Base-by-base conservation (phyloP, 73 alveolate genomes). In the Strombidium stylifer region DNA sequence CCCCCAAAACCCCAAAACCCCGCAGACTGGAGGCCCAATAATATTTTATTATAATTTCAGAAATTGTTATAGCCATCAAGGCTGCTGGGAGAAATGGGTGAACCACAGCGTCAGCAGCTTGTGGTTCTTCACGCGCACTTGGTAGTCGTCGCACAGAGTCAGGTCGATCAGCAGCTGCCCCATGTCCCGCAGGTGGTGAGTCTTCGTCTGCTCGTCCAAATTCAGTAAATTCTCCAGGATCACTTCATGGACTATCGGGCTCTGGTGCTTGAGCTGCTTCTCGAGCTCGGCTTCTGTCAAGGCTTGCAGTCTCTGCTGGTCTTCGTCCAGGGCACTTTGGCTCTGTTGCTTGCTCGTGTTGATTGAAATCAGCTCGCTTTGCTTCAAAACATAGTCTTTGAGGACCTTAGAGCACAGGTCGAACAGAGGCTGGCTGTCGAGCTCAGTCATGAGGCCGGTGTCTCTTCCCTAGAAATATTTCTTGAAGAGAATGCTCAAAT, bases 231-330 rank as follows among this genome's bases (percentile, higher is more conserved):
- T 66, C 0, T 76, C 70, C 4, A 73, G 53, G 48, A 73, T 73
- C 14, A 45, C 59, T n/a, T 36, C 30, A 4, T 76, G 45, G 36
- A 73, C 77, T 0, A 73, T 60, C 7, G 86, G 86, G 19, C 70
- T 73, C 28, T 59, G 31, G 27, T 60, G 58, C 52, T 58, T 53
- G 15, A 73, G 71, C 40, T 57, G 51, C 21, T 77, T 57, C 32
- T 73, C 86, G 18, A 73, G 42, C 58, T 73, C 86, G n/a, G 31
- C 35, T 34, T 73, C 86, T 27, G 58, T 69, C 2, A 73, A 37
- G 54, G 41, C 11, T 12, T 51, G 20, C 18, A 73, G 40, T 15
- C 44, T 21, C 31, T 64, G 55, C 25, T 20, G 45, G 11, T 69
- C 74, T n/a, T 59, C 62, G 40, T 46, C 55, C 32, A 39, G 78